A percentile compares a stretch with the other conserved stretches of the same genome.
phyloP scores from a whole-genome alignment of 2,329 filamentous ascomycete species.

The Trichoderma endophyticum region DNA sequence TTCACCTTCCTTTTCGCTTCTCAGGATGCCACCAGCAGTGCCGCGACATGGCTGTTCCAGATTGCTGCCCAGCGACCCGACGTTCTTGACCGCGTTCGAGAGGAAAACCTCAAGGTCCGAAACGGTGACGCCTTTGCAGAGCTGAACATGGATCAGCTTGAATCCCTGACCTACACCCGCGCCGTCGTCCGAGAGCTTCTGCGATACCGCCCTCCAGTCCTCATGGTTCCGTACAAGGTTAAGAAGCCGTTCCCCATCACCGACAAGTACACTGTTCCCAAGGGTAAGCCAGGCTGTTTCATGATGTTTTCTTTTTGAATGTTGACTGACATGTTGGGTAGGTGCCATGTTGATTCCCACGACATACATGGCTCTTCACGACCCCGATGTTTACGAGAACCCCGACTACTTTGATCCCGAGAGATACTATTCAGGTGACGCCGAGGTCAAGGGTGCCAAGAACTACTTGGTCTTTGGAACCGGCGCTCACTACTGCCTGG shows the following conservation, averaged over 20 bases:
- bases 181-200: constrained; percentile 89
- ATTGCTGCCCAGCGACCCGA: constrained; percentile 92
- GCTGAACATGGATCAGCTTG: constrained; percentile 80
- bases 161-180: constrained; percentile 84
- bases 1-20: constrained; percentile 98
- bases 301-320: background rate
- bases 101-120: constrained; percentile 79
- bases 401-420: constrained; percentile 89
- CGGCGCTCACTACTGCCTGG: constrained; percentile 93
- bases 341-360: constrained; percentile 93
- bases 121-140: constrained; percentile 69
- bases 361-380: constrained; percentile 84
- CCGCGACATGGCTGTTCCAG: constrained; percentile 94
- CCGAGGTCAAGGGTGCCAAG: constrained; percentile 81
- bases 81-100: constrained; percentile 80
- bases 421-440: constrained; percentile 84
- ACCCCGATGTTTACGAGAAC: constrained; percentile 86
- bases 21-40: constrained; percentile 93
- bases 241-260: constrained; percentile 96
- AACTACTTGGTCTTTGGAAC: constrained; percentile 97
- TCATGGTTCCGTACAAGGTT: constrained; percentile 93
- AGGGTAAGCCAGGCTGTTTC: constrained; percentile 52
- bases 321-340: constrained; percentile 30
- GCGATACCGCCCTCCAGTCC: constrained; percentile 90
- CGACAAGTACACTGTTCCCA: constrained; percentile 83